Conservation (phyloP, 345 rosid species). For the Bruguiera parviflora region DNA sequence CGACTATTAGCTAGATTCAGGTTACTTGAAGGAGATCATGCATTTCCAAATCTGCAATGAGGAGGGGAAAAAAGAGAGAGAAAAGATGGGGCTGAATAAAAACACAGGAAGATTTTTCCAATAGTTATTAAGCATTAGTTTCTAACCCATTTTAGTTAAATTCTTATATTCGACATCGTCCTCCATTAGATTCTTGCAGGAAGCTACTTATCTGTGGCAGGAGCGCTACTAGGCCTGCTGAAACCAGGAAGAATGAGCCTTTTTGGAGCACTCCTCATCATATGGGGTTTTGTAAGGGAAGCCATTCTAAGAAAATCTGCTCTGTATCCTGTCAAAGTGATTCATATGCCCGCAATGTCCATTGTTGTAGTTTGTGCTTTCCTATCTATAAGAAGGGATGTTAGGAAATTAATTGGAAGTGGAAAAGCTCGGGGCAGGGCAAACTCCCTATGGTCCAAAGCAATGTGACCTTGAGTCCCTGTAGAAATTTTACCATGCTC, state of each 20-base stretch:
- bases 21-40: no score
- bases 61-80: no score
- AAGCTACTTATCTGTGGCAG: conserved; percentile 65
- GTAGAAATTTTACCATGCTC: background rate
- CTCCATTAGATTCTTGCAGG: conserved; percentile 65
- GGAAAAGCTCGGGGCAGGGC: conserved; percentile 26
- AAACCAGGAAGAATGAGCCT: conserved; percentile 57
- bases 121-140: background rate
- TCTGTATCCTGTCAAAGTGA: conserved; percentile 12
- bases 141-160: background rate
- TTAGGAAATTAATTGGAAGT: conserved; percentile 48
- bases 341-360: conserved; percentile 39
- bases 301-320: conserved; percentile 26
- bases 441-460: conserved; percentile 14
- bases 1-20: no score
- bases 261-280: conserved; percentile 51
- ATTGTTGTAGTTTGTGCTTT: conserved; percentile 52
- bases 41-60: no score
- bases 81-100: no score
- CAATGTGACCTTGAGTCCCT: no score
- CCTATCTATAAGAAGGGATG: conserved; percentile 58
- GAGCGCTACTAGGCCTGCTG: conserved; percentile 51
- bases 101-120: no score
- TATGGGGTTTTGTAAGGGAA: conserved; percentile 62
- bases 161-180: background rate